Percentiles rank a stretch among this genome's conserved stretches.
Evolutionary conservation across 306 rosid genomes (phyloP).

Genomic region (Malus sylvestris): DNA sequence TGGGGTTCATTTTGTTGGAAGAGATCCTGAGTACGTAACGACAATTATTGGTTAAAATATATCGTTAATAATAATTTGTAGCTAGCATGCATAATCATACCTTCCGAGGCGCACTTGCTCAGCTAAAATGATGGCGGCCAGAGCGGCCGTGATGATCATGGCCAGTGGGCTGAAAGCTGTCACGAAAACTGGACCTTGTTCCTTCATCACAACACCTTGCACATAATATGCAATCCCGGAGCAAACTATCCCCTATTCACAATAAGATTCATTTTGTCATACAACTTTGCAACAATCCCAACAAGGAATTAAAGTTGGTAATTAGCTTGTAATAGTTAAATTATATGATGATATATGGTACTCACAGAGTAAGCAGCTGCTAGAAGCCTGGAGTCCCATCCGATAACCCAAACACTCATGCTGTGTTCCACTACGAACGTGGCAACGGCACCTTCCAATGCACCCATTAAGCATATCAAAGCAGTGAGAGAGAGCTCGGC

Average conservation of each 20-base stretch:
- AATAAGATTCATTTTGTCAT: conserved; percentile 13
- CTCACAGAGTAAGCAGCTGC: conserved; percentile 93
- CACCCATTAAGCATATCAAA: conserved; percentile 69
- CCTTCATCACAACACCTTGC: conserved; percentile 75
- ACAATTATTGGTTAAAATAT: not conserved
- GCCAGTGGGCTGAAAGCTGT: conserved; percentile 89
- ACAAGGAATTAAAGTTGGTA: not conserved
- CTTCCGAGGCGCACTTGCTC: conserved; percentile 84
- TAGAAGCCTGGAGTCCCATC: conserved; percentile 81
- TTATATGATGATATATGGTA: conserved; percentile 1
- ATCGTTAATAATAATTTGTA: too few species aligned
- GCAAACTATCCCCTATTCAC: conserved; percentile 71
- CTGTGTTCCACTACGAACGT: conserved; percentile 61
- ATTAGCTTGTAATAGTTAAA: not conserved
- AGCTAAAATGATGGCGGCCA: conserved; percentile 67
- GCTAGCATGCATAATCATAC: conserved; percentile 20
- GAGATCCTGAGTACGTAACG: not conserved
- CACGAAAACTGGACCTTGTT: conserved; percentile 90
- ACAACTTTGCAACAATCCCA: not conserved
- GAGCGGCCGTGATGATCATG: conserved; percentile 88
- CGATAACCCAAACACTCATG: conserved; percentile 71
- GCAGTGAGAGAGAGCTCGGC: conserved; percentile 89
- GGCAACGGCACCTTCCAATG: conserved; percentile 70
- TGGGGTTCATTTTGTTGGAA: not conserved
- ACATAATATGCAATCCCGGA: conserved; percentile 91